These are phyloP conservation scores for Senna tora DNA, from an alignment of 306 rosid genomes.

Conservation along the genomic window DNA sequence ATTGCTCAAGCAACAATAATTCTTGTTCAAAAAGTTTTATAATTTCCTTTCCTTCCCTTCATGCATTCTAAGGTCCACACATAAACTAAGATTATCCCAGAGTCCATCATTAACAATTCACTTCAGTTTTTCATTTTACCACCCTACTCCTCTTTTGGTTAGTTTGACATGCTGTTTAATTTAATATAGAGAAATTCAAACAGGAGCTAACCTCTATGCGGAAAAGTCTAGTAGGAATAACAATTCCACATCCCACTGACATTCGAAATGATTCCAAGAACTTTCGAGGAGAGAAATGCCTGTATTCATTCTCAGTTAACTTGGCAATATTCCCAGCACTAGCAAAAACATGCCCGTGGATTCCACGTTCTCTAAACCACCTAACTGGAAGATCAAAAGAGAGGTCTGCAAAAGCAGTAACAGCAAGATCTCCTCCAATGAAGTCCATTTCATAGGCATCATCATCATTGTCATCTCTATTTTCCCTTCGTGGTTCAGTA, in stretches of 20 bases:
- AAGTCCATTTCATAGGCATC: slow-evolving; percentile 67
- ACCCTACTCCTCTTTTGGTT: neutral
- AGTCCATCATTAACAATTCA: slow-evolving; percentile 16
- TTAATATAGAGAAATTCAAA: slow-evolving; percentile 22
- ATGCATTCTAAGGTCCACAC: slow-evolving; percentile 12
- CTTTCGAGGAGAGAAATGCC: slow-evolving; percentile 59
- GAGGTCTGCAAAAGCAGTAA: slow-evolving; percentile 90
- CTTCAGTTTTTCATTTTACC: neutral
- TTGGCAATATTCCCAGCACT: slow-evolving; percentile 89
- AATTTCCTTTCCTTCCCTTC: neutral
- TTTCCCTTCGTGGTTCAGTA: slow-evolving; percentile 72
- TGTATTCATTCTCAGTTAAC: slow-evolving; percentile 79
- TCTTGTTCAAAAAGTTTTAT: neutral
- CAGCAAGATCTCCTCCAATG: slow-evolving; percentile 96
- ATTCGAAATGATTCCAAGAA: slow-evolving; percentile 80
- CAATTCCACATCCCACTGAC: slow-evolving; percentile 89
- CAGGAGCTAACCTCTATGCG: slow-evolving; percentile 83
- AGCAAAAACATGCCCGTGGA: slow-evolving; percentile 93
- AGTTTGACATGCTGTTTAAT: slow-evolving; percentile 21
- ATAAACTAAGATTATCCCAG: slow-evolving; percentile 14
- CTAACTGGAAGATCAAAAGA: slow-evolving; percentile 86
- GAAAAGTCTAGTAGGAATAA: slow-evolving; percentile 79
- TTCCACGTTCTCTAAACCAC: slow-evolving; percentile 88
- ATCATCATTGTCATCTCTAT: slow-evolving; percentile 54
- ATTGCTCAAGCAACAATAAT: neutral